Evolutionary conservation across 257 asterid species (phyloP).

Genomic region (Misopates orontium): DNA sequence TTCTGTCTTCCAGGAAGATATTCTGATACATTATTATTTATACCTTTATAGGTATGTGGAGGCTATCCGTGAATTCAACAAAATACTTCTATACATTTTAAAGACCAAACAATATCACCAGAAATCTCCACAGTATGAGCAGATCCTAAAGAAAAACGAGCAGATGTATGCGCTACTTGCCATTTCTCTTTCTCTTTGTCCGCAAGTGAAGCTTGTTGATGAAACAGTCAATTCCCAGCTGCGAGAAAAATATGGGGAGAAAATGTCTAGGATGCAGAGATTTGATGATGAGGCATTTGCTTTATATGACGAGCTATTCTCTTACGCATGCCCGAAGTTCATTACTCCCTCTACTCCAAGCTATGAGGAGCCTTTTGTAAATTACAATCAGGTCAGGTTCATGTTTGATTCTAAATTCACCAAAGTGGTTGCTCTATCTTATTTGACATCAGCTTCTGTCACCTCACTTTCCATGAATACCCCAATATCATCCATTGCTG

Average conservation of each 20-base stretch:
- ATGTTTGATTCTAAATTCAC: neutral
- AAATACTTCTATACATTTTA: constrained; percentile 79
- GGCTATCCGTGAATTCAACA: constrained; percentile 80
- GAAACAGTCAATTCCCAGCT: constrained; percentile 84
- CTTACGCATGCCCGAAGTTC: constrained; percentile 98
- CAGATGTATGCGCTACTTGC: constrained; percentile 99
- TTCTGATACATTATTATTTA: constrained; percentile 12
- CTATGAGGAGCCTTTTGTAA: constrained; percentile 94
- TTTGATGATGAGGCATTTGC: constrained; percentile 85
- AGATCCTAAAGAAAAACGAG: constrained; percentile 92
- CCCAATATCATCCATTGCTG: neutral
- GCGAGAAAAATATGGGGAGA: constrained; percentile 90
- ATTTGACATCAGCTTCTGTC: neutral
- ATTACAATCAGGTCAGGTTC: constrained; percentile 82
- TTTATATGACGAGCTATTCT: constrained; percentile 90
- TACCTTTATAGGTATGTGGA: constrained; percentile 66
- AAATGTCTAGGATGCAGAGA: constrained; percentile 90
- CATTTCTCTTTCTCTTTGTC: constrained; percentile 82
- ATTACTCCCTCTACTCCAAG: constrained; percentile 96
- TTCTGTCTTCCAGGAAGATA: neutral
- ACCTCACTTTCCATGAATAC: neutral
- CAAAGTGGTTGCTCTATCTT: neutral
- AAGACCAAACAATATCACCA: constrained; percentile 95
- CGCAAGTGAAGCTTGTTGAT: constrained; percentile 84
- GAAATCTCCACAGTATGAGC: constrained; percentile 93